Percentiles rank a stretch among this genome's conserved stretches.
These are phyloP conservation scores for Aquilaria malaccensis DNA, from an alignment of 345 rosid genomes.

Conservation along the genomic window DNA sequence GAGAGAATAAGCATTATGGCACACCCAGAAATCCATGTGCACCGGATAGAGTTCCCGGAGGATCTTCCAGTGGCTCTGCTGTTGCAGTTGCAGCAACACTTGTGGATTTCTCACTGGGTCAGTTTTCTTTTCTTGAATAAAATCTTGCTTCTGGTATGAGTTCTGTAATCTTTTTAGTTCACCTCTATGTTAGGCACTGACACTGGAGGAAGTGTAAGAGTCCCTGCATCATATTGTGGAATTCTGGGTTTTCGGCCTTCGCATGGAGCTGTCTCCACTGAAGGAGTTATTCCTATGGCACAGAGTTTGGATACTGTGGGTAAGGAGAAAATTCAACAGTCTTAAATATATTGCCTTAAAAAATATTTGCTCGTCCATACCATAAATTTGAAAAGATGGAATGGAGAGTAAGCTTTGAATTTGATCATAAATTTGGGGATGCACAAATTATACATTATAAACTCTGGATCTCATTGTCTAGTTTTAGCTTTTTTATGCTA, in stretches of 20 bases:
- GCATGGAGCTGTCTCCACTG: slow-evolving; percentile 42
- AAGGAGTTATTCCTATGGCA: slow-evolving; percentile 76
- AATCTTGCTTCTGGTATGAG: neutral
- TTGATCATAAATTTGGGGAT: too few species aligned
- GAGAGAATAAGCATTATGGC: slow-evolving; percentile 81
- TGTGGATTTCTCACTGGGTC: slow-evolving; percentile 84
- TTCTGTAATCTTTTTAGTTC: neutral
- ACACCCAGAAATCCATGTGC: slow-evolving; percentile 87
- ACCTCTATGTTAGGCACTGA: slow-evolving; percentile 53
- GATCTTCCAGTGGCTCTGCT: slow-evolving; percentile 98
- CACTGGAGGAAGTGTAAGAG: slow-evolving; percentile 93
- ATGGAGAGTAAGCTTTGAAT: too few species aligned
- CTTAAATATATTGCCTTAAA: too few species aligned
- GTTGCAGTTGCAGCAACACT: slow-evolving; percentile 82
- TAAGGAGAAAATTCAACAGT: slow-evolving; percentile 17
- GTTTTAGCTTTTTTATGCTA: too few species aligned
- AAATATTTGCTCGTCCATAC: too few species aligned
- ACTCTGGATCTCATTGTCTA: too few species aligned
- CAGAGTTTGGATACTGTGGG: slow-evolving; percentile 96
- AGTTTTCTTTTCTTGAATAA: slow-evolving; percentile 11
- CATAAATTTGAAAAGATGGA: too few species aligned
- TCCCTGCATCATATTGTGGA: slow-evolving; percentile 78
- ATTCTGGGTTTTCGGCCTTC: slow-evolving; percentile 82
- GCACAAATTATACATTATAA: too few species aligned
- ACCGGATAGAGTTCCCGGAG: slow-evolving; percentile 71